These are phyloP conservation scores for Metschnikowia lachancei DNA, from an alignment of 805 yeast species.

Conservation along the genomic window DNA sequence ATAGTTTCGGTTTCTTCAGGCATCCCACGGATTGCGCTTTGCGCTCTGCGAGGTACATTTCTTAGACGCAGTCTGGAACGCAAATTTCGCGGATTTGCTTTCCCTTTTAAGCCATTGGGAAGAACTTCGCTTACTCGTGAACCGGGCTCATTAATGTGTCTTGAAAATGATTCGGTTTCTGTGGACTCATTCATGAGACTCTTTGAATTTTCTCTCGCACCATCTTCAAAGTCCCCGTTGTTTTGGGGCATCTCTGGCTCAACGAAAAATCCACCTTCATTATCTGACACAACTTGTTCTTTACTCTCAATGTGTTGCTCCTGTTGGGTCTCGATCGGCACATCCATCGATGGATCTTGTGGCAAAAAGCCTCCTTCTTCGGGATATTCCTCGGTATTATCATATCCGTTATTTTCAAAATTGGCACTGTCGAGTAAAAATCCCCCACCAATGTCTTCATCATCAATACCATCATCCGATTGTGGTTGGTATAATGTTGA, in stretches of 20 bases:
- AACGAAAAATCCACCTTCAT: background rate
- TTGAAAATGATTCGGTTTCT: background rate
- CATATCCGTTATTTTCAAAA: conserved; percentile 2
- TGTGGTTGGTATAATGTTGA: background rate
- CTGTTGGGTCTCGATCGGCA: background rate
- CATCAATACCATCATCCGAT: background rate
- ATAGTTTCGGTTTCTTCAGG: background rate
- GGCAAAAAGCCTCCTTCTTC: conserved; percentile 22
- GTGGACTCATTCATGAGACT: background rate
- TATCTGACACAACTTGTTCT: conserved; percentile 3
- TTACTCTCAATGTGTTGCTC: background rate
- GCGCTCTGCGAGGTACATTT: background rate
- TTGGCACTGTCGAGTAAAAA: conserved; percentile 19
- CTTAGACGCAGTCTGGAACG: conserved; percentile 3
- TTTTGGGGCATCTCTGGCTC: background rate
- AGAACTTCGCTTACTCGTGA: background rate
- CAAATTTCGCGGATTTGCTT: conserved; percentile 1
- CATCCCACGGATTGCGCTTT: background rate
- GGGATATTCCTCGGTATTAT: conserved; percentile 10
- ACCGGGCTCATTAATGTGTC: background rate
- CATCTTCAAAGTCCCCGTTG: background rate
- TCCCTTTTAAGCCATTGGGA: background rate
- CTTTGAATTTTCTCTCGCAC: background rate
- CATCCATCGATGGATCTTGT: background rate
- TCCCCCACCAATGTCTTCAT: conserved; percentile 24